Evolutionary conservation across 768 basidiomycete species (phyloP).

Genomic region (Fomitopsis pulvina): DNA sequence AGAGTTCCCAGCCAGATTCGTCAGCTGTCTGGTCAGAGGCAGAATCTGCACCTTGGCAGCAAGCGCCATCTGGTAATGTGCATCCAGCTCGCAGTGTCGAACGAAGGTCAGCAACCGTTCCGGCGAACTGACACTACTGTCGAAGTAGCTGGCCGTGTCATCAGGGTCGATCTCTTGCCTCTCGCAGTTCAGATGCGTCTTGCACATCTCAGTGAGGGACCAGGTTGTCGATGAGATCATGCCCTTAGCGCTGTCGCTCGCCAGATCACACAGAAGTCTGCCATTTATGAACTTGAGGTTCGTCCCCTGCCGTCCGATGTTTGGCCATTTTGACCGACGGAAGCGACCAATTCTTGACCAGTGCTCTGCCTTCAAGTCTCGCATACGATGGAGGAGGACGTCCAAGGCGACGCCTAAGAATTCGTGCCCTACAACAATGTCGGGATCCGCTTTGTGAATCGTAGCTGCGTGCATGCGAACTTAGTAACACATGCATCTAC

Average conservation of each 20-base stretch:
- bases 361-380: slow-evolving; percentile 83
- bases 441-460: slow-evolving; percentile 85
- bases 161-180: slow-evolving; percentile 95
- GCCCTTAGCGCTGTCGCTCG: slow-evolving; percentile 90
- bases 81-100: slow-evolving; percentile 90
- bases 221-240: slow-evolving; percentile 98
- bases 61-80: slow-evolving; percentile 97
- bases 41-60: slow-evolving; percentile 90
- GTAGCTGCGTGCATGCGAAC: slow-evolving; percentile 37
- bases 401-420: slow-evolving; percentile 88
- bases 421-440: slow-evolving; percentile 91
- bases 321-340: slow-evolving; percentile 76
- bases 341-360: slow-evolving; percentile 94
- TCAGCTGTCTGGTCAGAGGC: slow-evolving; percentile 88
- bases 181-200: slow-evolving; percentile 76
- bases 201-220: slow-evolving; percentile 97
- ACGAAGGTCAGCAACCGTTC: slow-evolving; percentile 82
- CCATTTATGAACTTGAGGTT: slow-evolving; percentile 83
- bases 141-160: slow-evolving; percentile 87
- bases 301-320: slow-evolving; percentile 72
- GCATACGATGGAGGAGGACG: slow-evolving; percentile 85
- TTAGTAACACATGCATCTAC: slow-evolving; percentile 4
- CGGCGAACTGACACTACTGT: slow-evolving; percentile 70
- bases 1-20: slow-evolving; percentile 92
- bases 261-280: slow-evolving; percentile 84